Conservation (phyloP, 2,329 filamentous ascomycete species). For the Microcera coccophila region DNA sequence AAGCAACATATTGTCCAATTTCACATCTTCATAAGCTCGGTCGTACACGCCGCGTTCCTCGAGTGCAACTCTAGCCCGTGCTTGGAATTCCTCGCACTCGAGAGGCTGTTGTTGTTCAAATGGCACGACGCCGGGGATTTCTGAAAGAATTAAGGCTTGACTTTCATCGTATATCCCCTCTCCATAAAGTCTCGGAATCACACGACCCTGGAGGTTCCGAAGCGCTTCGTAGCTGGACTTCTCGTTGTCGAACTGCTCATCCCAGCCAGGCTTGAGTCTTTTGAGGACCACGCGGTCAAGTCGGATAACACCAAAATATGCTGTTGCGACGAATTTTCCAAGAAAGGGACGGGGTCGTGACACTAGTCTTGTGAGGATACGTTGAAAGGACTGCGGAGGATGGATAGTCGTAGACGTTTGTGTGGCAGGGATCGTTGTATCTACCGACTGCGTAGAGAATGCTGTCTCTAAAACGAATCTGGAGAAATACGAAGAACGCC, state of each 20-base stretch:
- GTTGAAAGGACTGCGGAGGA: conserved; percentile 3
- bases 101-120: conserved; percentile 1
- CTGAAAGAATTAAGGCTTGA: conserved; percentile 21
- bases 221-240: conserved; percentile 16
- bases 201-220: conserved; percentile 15
- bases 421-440: too few relatives aligned
- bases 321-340: background rate
- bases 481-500: too few relatives aligned
- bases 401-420: conserved; percentile 1
- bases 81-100: background rate
- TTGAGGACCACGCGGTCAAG: conserved; percentile 14
- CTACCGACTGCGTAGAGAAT: too few relatives aligned
- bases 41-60: background rate
- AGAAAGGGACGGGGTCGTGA: background rate
- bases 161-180: conserved; percentile 16
- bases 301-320: conserved; percentile 1
- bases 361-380: background rate
- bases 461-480: too few relatives aligned
- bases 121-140: conserved; percentile 13
- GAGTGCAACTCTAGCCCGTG: background rate
- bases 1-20: conserved; percentile 1
- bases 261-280: conserved; percentile 20
- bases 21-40: conserved; percentile 1
- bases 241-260: conserved; percentile 24
- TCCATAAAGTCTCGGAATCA: conserved; percentile 20